Base-by-base conservation (phyloP, 805 yeast species). In the Kuraishia molischiana region DNA sequence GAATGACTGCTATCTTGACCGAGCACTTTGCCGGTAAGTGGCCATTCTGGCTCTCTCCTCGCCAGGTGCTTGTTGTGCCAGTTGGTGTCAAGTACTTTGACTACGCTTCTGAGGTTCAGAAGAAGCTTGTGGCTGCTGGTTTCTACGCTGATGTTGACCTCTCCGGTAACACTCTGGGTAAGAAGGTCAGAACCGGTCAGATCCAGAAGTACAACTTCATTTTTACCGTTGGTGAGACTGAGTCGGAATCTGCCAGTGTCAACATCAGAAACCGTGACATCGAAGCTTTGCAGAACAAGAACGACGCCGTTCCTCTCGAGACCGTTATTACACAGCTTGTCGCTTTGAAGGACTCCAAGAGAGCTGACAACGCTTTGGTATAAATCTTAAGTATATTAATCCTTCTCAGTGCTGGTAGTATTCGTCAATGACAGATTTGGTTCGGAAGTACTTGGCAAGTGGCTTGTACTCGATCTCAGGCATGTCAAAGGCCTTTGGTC, bases 41-140 rank as follows among this genome's bases (percentile, higher is more conserved):
- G 99, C 99, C 99, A 56, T 85, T 92, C 74, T 92, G 98, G 98
- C 73, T 92, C 58, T 89, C 97, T n/a, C 99, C 99, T 55, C 83
- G 98, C 69, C 99, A 92, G 68, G 75, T 90, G 41, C 70, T 90
- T 52, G 94, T 92, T 53, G 92, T 92, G 22, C 98, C 98, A 50
- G 97, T 92, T 51, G 97, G 96, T 56, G 94, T 84, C 46, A 86
- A 85, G 62, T 90, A 81, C 70, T 78, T 71, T 54, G 95, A 80
- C 47, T 92, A 92, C 56, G 99, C 97, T 32, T 79, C 81, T 61
- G 67, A 76, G 50, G 83, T 92, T 47, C 78, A 79, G 53, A 75
- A 82, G 54, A 61, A 62, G 47, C 67, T 81, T 57, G 79, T 82
- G 56, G 69, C 66, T 41, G 77, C 77, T 48, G 90, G 87, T 22